Conservation (phyloP, 805 yeast species). For the Kazachstania bromeliacearum region DNA sequence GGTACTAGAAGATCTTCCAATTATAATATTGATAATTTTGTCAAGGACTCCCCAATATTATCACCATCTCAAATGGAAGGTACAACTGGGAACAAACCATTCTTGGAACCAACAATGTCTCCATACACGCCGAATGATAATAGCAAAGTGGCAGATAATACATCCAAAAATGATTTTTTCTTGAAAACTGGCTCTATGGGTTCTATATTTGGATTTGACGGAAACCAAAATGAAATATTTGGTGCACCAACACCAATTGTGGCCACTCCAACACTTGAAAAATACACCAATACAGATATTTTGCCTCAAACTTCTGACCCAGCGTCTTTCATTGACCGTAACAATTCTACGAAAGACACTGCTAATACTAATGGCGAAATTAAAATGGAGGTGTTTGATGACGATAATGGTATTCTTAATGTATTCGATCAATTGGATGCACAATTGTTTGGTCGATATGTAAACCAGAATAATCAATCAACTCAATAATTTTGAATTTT, state of each 20-base stretch:
- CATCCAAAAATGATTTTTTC: conserved; percentile 2
- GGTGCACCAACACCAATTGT: conserved; percentile 1
- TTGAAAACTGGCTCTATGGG: conserved; percentile 1
- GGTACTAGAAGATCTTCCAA: not conserved
- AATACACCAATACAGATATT: not conserved
- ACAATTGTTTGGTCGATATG: conserved; percentile 70
- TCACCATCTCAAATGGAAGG: no score
- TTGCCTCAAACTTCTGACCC: not conserved
- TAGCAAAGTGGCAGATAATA: no score
- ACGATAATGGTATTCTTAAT: conserved; percentile 48
- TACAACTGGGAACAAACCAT: no score
- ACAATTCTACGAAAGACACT: not conserved
- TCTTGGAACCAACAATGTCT: no score
- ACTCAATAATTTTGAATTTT: not conserved
- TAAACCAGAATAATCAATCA: not conserved
- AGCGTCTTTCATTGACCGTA: not conserved
- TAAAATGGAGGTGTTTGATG: not conserved
- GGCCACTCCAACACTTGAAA: not conserved
- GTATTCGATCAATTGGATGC: conserved; percentile 78
- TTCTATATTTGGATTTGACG: conserved; percentile 5
- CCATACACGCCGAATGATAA: no score
- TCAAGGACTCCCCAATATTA: conserved; percentile 1
- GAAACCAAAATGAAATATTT: conserved; percentile 3
- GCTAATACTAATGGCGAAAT: not conserved
- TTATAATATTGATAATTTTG: conserved; percentile 3